Conservation (phyloP, 2,329 filamentous ascomycete species). For the Diaporthe amygdali region DNA sequence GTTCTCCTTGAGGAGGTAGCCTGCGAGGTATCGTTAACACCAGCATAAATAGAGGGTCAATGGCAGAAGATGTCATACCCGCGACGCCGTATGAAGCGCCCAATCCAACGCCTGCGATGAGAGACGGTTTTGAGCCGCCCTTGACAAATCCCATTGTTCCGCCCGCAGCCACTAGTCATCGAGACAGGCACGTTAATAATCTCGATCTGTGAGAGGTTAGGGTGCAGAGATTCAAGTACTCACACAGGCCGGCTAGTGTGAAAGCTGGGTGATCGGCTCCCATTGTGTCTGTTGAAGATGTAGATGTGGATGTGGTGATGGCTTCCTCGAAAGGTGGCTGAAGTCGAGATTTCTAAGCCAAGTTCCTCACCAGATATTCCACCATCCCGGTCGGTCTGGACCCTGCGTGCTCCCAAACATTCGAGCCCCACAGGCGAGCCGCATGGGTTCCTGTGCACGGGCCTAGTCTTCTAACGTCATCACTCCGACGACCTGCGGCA, state of each 20-base stretch:
- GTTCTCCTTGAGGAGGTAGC: conserved; percentile 47
- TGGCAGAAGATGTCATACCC: conserved; percentile 27
- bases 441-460: not conserved
- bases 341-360: not conserved
- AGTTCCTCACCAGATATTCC: not conserved
- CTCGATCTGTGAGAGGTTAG: not conserved
- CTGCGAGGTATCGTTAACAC: conserved; percentile 26
- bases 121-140: conserved; percentile 38
- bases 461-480: conserved; percentile 9
- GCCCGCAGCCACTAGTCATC: conserved; percentile 36
- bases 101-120: conserved; percentile 38
- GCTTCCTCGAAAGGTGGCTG: not conserved
- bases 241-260: conserved; percentile 44
- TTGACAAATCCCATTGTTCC: conserved; percentile 38
- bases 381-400: not conserved
- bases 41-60: too few relatives aligned
- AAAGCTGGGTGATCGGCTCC: conserved; percentile 46
- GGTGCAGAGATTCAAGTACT: conserved; percentile 24
- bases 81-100: conserved; percentile 38
- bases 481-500: not conserved
- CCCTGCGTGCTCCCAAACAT: not conserved
- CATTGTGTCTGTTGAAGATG: not conserved
- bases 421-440: not conserved
- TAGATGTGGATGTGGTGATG: not conserved
- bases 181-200: conserved; percentile 17